Conservation (phyloP, 306 rosid species). For the Glycyrrhiza uralensis region DNA sequence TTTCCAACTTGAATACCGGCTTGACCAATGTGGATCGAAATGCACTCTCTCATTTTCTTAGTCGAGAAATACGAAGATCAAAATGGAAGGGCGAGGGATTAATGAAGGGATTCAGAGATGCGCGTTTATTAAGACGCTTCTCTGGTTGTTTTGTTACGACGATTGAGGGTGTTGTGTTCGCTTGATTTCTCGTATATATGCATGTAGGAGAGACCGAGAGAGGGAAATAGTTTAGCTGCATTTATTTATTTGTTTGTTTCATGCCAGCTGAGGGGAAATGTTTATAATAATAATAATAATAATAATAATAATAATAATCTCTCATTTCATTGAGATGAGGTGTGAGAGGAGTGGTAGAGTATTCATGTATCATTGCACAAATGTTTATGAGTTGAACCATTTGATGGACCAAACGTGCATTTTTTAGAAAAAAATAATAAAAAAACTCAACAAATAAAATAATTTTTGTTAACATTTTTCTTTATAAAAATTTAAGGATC, state of each 20-base stretch:
- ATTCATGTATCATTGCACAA: too few relatives aligned
- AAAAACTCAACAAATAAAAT: too few relatives aligned
- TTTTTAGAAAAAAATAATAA: too few relatives aligned
- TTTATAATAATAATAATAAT: too few relatives aligned
- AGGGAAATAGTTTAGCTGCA: neutral
- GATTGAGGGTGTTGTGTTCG: neutral
- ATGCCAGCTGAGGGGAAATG: neutral
- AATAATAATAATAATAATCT: too few relatives aligned
- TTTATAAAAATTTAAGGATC: too few relatives aligned
- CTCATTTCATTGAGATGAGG: too few relatives aligned
- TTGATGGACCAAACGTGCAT: too few relatives aligned
- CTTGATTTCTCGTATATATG: neutral
- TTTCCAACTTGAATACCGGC: conserved; percentile 72
- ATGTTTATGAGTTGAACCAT: too few relatives aligned
- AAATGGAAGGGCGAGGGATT: neutral
- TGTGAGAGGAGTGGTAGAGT: too few relatives aligned
- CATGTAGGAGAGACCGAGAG: neutral
- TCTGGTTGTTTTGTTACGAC: neutral
- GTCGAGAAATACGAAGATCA: neutral
- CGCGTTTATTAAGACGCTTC: conserved; percentile 67
- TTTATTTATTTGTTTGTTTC: neutral
- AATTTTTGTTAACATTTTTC: too few relatives aligned
- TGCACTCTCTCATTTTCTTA: conserved; percentile 39
- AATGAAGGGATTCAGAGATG: neutral
- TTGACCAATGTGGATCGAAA: conserved; percentile 69